A percentile compares a stretch with the other conserved stretches of the same genome.
These are phyloP conservation scores for Ophiosphaerella narmari DNA, from an alignment of 2,329 filamentous ascomycete species.

Conservation along the genomic window DNA sequence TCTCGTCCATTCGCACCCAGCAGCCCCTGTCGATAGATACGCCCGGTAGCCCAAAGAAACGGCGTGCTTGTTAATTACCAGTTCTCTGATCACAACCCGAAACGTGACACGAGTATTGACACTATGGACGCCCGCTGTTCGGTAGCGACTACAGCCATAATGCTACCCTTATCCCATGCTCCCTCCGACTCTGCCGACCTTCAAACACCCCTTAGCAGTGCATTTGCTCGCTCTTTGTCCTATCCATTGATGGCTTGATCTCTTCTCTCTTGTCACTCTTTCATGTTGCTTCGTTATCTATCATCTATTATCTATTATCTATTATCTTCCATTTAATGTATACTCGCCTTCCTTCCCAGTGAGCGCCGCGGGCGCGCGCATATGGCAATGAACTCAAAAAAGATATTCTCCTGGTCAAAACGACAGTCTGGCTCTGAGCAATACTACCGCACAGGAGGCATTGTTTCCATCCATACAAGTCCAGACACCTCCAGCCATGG, in stretches of 20 bases:
- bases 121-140: conserved; percentile 12
- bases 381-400: conserved; percentile 46
- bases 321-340: conserved; percentile 6
- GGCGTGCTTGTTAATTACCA: conserved; percentile 2
- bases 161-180: not conserved
- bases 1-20: conserved; percentile 12
- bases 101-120: conserved; percentile 13
- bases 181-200: too few species aligned
- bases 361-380: conserved; percentile 1
- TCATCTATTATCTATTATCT: not conserved
- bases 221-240: conserved; percentile 4
- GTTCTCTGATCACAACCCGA: conserved; percentile 4
- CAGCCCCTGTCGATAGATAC: conserved; percentile 14
- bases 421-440: conserved; percentile 42
- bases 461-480: conserved; percentile 42
- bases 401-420: conserved; percentile 53
- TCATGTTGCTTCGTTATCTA: not conserved
- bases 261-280: conserved; percentile 1
- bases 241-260: not conserved
- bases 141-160: conserved; percentile 7
- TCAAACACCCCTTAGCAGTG: not conserved
- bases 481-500: conserved; percentile 11
- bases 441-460: conserved; percentile 44
- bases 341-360: conserved; percentile 1
- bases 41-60: conserved; percentile 2